phyloP scores from a whole-genome alignment of 805 yeast species.

The Yarrowia divulgata region DNA sequence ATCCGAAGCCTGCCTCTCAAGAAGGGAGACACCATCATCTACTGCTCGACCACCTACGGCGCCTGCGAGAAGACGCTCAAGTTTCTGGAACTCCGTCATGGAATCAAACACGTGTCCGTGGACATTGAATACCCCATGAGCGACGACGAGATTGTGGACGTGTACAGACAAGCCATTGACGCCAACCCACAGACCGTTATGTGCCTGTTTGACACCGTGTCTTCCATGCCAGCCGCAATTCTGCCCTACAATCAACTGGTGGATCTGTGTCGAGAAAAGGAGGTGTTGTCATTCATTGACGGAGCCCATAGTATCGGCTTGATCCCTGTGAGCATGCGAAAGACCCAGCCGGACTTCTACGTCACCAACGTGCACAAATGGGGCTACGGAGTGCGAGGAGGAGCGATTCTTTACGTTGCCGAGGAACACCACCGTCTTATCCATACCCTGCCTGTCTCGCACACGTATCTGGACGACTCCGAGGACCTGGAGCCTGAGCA shows the following conservation, averaged over 20 bases:
- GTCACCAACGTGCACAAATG: slow-evolving; percentile 74
- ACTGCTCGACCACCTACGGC: slow-evolving; percentile 60
- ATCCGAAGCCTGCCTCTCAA: slow-evolving; percentile 61
- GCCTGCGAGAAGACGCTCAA: slow-evolving; percentile 60
- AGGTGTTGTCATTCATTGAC: slow-evolving; percentile 65
- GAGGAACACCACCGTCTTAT: slow-evolving; percentile 58
- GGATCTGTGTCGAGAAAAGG: slow-evolving; percentile 55
- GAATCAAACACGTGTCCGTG: slow-evolving; percentile 52
- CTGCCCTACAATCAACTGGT: slow-evolving; percentile 63
- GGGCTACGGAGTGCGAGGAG: slow-evolving; percentile 65
- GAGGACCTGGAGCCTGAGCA: slow-evolving; percentile 24
- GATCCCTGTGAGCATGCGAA: slow-evolving; percentile 44
- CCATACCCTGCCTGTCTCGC: slow-evolving; percentile 67
- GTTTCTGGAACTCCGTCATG: slow-evolving; percentile 47
- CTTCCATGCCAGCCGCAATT: slow-evolving; percentile 68
- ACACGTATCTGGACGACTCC: slow-evolving; percentile 51
- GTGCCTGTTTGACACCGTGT: slow-evolving; percentile 62
- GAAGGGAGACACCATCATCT: slow-evolving; percentile 60
- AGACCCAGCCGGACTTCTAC: slow-evolving; percentile 63
- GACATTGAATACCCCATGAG: slow-evolving; percentile 56
- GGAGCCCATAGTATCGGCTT: slow-evolving; percentile 76
- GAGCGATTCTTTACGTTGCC: slow-evolving; percentile 65
- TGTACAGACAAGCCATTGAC: slow-evolving; percentile 47
- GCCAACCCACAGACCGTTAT: slow-evolving; percentile 49
- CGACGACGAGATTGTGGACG: slow-evolving; percentile 53